phyloP scores from a whole-genome alignment of 1,284 basidiomycete species.

The Volvariella volvacea region DNA sequence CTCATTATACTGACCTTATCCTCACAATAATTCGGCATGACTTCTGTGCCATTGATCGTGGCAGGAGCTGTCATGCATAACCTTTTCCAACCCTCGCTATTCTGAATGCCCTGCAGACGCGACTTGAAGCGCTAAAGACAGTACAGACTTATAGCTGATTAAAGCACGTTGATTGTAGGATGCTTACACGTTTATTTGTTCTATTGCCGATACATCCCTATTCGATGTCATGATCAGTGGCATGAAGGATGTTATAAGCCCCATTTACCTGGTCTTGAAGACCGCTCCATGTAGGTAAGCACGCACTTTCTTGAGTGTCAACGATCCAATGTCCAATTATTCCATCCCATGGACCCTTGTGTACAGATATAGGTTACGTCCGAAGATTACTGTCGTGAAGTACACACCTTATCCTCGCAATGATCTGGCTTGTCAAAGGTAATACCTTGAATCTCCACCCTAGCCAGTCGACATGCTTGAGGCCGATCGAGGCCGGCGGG shows the following conservation, averaged over 20 bases:
- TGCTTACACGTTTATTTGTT: constrained; percentile 3
- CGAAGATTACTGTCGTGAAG: background rate
- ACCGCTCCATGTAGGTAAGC: constrained; percentile 20
- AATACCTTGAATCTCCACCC: constrained; percentile 18
- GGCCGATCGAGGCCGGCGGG: constrained; percentile 19
- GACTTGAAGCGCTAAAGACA: constrained; percentile 18
- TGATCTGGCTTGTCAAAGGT: constrained; percentile 14
- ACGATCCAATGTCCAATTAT: constrained; percentile 22
- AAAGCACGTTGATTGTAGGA: background rate
- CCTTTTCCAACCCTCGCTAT: constrained; percentile 16
- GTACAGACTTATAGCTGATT: background rate
- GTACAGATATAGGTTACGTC: background rate
- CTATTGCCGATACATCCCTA: constrained; percentile 19
- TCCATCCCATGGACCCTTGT: constrained; percentile 17
- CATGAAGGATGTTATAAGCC: background rate
- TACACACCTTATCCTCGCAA: constrained; percentile 21
- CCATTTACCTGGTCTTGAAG: constrained; percentile 18
- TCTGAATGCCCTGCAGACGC: constrained; percentile 19
- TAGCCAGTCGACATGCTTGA: constrained; percentile 17
- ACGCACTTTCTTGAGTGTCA: constrained; percentile 17
- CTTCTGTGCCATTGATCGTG: constrained; percentile 13
- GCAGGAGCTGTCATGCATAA: constrained; percentile 22
- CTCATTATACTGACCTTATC: constrained; percentile 15
- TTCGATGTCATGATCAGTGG: background rate
- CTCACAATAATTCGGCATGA: constrained; percentile 19